A percentile compares a stretch with the other conserved stretches of the same genome.
Evolutionary conservation across 176 grass and related monocot genomes (phyloP).

Genomic region (Otatea glauca): DNA sequence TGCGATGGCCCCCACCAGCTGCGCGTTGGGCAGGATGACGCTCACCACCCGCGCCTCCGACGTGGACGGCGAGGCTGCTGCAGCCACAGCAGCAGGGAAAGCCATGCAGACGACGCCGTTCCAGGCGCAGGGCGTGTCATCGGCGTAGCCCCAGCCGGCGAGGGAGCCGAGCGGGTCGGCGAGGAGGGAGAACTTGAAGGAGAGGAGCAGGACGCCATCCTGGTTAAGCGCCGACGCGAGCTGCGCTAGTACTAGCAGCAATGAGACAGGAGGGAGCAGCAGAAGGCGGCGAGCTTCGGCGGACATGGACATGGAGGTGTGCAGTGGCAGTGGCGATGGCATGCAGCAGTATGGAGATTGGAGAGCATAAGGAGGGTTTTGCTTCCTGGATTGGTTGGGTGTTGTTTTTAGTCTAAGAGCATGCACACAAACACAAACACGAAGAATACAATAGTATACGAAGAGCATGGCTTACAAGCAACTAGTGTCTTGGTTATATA

Average conservation of each 20-base stretch:
- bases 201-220: constrained; percentile 68
- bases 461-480: too few relatives aligned
- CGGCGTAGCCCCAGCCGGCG: constrained; percentile 63
- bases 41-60: constrained; percentile 61
- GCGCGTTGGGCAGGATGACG: constrained; percentile 72
- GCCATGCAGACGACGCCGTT: constrained; percentile 80
- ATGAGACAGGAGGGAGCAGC: background rate
- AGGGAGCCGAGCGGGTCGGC: constrained; percentile 70
- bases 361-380: constrained; percentile 37
- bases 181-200: constrained; percentile 75
- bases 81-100: constrained; percentile 23
- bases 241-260: background rate
- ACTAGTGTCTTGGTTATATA: too few relatives aligned
- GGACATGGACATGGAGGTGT: constrained; percentile 24
- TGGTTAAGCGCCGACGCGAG: constrained; percentile 57
- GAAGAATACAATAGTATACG: too few relatives aligned
- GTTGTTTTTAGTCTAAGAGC: too few relatives aligned
- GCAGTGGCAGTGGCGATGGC: constrained; percentile 2
- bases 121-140: constrained; percentile 79
- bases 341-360: constrained; percentile 37
- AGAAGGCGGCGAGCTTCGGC: constrained; percentile 22
- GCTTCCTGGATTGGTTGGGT: constrained; percentile 55
- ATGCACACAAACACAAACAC: too few relatives aligned
- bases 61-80: background rate
- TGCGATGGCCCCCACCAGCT: constrained; percentile 67